A percentile compares a stretch with the other conserved stretches of the same genome.
Conservation (phyloP, 306 rosid species). For the Fagus crenata region DNA sequence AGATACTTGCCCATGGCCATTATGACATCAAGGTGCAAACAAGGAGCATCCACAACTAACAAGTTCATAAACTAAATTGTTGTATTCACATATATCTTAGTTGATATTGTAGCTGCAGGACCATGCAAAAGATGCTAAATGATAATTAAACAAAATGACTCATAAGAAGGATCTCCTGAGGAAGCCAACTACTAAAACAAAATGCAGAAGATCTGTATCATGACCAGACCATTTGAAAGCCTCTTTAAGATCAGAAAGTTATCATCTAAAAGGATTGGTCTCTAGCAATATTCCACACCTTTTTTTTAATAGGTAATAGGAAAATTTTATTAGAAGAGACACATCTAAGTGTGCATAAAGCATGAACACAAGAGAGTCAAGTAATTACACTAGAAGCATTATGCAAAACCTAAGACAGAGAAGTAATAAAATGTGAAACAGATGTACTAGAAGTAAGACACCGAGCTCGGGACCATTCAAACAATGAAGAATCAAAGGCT, state of each 20-base stretch:
- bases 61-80: not conserved
- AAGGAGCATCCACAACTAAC: not conserved
- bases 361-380: no score
- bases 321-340: no score
- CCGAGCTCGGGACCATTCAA: no score
- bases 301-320: no score
- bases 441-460: no score
- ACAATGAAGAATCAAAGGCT: no score
- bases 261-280: not conserved
- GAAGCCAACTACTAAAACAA: not conserved
- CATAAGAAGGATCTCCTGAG: not conserved
- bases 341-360: no score
- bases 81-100: no score
- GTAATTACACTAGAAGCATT: no score
- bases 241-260: not conserved
- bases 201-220: not conserved
- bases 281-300: not conserved
- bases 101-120: no score
- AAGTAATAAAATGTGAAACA: no score
- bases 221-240: not conserved
- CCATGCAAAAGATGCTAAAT: not conserved
- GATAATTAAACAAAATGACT: not conserved
- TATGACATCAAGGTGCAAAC: conserved; percentile 1
- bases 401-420: no score
- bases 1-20: not conserved